Percentiles rank a stretch among this genome's conserved stretches.
phyloP scores from a whole-genome alignment of 495 filamentous ascomycete species.

The Aspergillus baeticus region DNA sequence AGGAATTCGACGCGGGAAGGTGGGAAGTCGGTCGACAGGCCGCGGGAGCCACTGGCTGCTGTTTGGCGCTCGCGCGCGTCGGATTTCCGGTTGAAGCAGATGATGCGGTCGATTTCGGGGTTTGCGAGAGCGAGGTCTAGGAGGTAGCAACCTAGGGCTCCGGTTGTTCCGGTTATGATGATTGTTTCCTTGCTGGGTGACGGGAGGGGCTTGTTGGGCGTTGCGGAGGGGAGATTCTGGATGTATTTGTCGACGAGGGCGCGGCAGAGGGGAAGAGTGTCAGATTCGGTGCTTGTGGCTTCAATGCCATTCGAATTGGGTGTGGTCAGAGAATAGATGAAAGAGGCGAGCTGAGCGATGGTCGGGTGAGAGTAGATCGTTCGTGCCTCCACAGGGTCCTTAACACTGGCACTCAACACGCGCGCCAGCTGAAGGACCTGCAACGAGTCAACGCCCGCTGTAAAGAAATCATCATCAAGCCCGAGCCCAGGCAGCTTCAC shows the following conservation, averaged over 20 bases:
- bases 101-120: constrained; percentile 43
- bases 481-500: constrained; percentile 19
- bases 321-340: neutral
- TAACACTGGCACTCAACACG: constrained; percentile 14
- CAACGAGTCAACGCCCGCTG: constrained; percentile 16
- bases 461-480: constrained; percentile 11
- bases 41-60: constrained; percentile 22
- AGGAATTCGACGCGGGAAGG: constrained; percentile 41
- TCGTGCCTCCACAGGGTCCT: constrained; percentile 1
- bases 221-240: neutral
- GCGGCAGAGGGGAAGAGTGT: neutral
- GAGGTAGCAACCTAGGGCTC: constrained; percentile 57
- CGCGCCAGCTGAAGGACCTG: constrained; percentile 13
- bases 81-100: constrained; percentile 54
- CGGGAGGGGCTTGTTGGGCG: too few relatives aligned
- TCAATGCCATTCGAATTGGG: neutral
- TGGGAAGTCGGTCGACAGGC: constrained; percentile 14
- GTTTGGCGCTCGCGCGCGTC: constrained; percentile 23
- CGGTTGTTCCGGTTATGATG: constrained; percentile 58
- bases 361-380: constrained; percentile 13
- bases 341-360: neutral
- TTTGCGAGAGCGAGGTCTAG: constrained; percentile 42
- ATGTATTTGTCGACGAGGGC: constrained; percentile 16
- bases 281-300: neutral
- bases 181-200: constrained; percentile 6